Base-by-base conservation (phyloP, 1,284 basidiomycete genomes). In the Puccinia sorghi region DNA sequence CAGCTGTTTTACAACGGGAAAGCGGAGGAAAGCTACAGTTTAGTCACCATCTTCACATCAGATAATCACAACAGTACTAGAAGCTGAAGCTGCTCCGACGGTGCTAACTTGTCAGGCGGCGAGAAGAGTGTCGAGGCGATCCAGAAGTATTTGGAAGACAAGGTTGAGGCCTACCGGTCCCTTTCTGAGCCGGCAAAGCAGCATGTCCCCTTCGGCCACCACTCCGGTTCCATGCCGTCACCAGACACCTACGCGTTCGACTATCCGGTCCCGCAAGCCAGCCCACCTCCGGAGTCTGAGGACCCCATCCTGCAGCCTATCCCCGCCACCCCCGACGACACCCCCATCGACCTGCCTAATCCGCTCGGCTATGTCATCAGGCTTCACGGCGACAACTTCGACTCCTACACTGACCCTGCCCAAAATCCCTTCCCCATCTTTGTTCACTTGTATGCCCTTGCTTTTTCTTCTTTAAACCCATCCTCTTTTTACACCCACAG, bases 401-500 rank as follows among this genome's bases (percentile, higher is more conserved):
- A 46, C 5, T 11, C 8, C 6, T 59, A 50, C 43, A 69, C 63
- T 17, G 15, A 63, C 25, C 25, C 54, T 15, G 32, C 52, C 11
- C 32, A n/a, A 11, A 74, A 25, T 15, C 27, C 46, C 12, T 48
- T 39, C 22, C 74, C 74, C 7, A 69, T 67, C 3, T 76, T 76
- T 50, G 52, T 76, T n/a, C 64, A 76, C n/a, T 76, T 41, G 74
- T 76, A 46, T 13, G 66, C 27, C 27, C 46, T n/a, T 59, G n/a
- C n/a, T n/a, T n/a, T n/a, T n/a, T n/a, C n/a, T n/a, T n/a, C n/a
- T n/a, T n/a, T n/a, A n/a, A n/a, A n/a, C n/a, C n/a, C n/a, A 12
- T 61, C n/a, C 17, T 39, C 46, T 50, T 52, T 13, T 25, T 27
- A 15, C 41, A 25, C 27, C 25, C 27, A 1, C 43, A 20, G n/a